Percentiles rank a stretch among this genome's conserved stretches.
Evolutionary conservation across 2,329 filamentous ascomycete species (phyloP).

Genomic region (Pleurostoma richardsiae): DNA sequence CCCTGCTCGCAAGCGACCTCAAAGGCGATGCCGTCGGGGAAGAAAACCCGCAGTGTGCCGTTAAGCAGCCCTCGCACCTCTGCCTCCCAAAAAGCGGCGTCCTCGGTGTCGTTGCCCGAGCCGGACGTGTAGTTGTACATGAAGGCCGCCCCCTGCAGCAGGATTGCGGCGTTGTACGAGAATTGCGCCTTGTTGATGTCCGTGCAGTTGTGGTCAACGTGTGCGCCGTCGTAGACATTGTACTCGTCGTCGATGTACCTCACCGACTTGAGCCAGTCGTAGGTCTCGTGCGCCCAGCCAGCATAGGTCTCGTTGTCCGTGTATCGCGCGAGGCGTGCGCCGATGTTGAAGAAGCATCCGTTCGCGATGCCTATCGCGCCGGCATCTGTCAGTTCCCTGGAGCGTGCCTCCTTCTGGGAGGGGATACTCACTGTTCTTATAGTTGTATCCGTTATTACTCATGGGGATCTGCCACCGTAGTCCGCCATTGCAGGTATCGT

Average conservation of each 20-base stretch:
- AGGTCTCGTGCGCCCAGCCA: constrained; percentile 49
- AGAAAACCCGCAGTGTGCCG: constrained; percentile 38
- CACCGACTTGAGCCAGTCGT: constrained; percentile 47
- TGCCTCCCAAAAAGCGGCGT: constrained; percentile 31
- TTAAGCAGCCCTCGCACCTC: constrained; percentile 42
- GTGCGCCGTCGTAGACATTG: constrained; percentile 54
- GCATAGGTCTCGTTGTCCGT: constrained; percentile 52
- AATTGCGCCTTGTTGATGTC: constrained; percentile 47
- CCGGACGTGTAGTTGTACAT: constrained; percentile 53
- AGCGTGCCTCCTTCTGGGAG: background rate
- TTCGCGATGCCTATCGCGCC: constrained; percentile 30
- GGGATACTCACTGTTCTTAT: constrained; percentile 51
- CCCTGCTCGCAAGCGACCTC: constrained; percentile 51
- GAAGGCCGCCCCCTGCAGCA: constrained; percentile 48
- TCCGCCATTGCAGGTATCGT: constrained; percentile 60
- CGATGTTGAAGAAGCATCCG: constrained; percentile 43
- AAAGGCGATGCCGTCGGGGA: constrained; percentile 38
- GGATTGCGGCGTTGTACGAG: constrained; percentile 49
- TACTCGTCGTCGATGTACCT: constrained; percentile 50
- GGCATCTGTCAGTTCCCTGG: background rate
- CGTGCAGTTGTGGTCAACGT: constrained; percentile 45
- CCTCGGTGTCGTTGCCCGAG: constrained; percentile 7
- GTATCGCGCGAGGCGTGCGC: constrained; percentile 56
- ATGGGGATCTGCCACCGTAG: constrained; percentile 74
- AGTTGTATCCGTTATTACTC: constrained; percentile 70